Evolutionary conservation across 2,329 filamentous ascomycete genomes (phyloP).

Genomic region (Botrytis medusae): DNA sequence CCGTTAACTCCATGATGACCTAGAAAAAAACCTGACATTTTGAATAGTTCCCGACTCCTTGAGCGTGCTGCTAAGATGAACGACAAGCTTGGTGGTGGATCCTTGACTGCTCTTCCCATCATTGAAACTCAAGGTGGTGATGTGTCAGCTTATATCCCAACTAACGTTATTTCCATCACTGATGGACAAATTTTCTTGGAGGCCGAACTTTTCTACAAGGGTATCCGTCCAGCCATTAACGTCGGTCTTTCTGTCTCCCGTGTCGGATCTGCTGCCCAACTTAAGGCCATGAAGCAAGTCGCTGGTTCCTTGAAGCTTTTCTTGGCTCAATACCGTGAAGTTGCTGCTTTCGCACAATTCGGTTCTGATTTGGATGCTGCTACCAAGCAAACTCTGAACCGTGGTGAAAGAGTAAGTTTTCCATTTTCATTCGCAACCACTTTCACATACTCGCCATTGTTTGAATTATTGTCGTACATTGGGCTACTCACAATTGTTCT

Average conservation of each 20-base stretch:
- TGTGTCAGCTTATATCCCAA: constrained; percentile 99
- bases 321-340: constrained; percentile 99
- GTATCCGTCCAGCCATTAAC: constrained; percentile 99
- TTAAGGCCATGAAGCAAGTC: constrained; percentile 99
- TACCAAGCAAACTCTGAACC: constrained; percentile 96
- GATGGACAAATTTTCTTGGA: constrained; percentile 99
- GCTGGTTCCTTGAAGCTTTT: constrained; percentile 99
- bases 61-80: constrained; percentile 99
- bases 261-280: constrained; percentile 98
- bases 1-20: too few relatives aligned
- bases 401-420: constrained; percentile 89
- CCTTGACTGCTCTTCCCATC: constrained; percentile 92
- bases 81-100: constrained; percentile 91
- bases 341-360: constrained; percentile 99
- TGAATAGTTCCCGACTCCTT: constrained; percentile 74
- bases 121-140: constrained; percentile 99
- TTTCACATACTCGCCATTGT: background rate
- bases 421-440: background rate
- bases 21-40: background rate
- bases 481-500: too few relatives aligned
- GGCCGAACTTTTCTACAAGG: constrained; percentile 99
- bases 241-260: constrained; percentile 99
- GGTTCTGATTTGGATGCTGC: constrained; percentile 98
- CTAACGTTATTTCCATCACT: constrained; percentile 99
- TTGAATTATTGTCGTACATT: too few relatives aligned